phyloP scores from a whole-genome alignment of 108 stramenopile genomes.

The Asterionellopsis glacialis region DNA sequence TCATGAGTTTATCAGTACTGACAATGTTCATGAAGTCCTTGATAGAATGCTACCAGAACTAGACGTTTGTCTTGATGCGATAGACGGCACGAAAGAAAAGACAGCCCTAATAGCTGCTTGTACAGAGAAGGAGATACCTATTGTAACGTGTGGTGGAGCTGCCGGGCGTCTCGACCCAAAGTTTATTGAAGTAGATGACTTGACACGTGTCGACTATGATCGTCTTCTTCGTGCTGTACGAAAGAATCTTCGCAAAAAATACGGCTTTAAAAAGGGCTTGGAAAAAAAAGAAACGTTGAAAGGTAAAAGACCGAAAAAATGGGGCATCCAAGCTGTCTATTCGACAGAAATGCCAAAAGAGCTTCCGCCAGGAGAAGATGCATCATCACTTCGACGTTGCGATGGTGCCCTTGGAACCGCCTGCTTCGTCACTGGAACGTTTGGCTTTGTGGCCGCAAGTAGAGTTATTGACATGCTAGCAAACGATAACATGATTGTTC shows the following conservation, averaged over 20 bases:
- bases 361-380: slow-evolving; percentile 1
- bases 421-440: slow-evolving; percentile 76
- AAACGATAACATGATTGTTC: slow-evolving; percentile 41
- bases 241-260: slow-evolving; percentile 56
- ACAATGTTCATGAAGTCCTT: slow-evolving; percentile 61
- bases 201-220: slow-evolving; percentile 55
- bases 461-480: slow-evolving; percentile 76
- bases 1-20: slow-evolving; percentile 65
- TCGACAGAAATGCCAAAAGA: slow-evolving; percentile 57
- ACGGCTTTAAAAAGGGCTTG: slow-evolving; percentile 63
- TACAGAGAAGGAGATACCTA: slow-evolving; percentile 38
- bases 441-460: slow-evolving; percentile 68
- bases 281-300: slow-evolving; percentile 17
- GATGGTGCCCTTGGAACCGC: slow-evolving; percentile 80
- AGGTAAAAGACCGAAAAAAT: slow-evolving; percentile 35
- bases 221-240: slow-evolving; percentile 50
- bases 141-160: slow-evolving; percentile 85
- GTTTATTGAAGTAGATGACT: slow-evolving; percentile 52
- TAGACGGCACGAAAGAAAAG: slow-evolving; percentile 69
- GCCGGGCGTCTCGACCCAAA: slow-evolving; percentile 78
- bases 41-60: slow-evolving; percentile 26
- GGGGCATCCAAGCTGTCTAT: slow-evolving; percentile 67
- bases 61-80: slow-evolving; percentile 68
- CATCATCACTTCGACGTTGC: slow-evolving; percentile 59
- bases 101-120: slow-evolving; percentile 68